Base-by-base conservation (phyloP, 352 stramenopile genomes). In the Globisporangium yorkense region DNA sequence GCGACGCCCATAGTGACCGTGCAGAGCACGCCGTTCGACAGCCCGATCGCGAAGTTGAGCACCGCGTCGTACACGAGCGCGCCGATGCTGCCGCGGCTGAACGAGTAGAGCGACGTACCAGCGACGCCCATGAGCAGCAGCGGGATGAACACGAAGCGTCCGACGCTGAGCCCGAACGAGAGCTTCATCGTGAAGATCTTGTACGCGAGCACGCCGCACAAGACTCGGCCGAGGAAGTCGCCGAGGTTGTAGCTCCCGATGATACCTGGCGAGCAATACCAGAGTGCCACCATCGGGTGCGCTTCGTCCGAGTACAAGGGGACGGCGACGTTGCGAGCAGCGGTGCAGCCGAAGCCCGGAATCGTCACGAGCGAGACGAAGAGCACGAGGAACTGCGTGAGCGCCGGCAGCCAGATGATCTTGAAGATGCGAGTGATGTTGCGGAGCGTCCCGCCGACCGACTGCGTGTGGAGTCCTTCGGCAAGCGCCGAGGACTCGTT, bases 171-270 rank as follows among this genome's bases (percentile, higher is more conserved):
- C 20, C 58, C 39, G 2, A 86, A 62, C 27, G 66, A 80, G 18
- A 68, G 65, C 45, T 79, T 66, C 61, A 79, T 77, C 27, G 64
- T 83, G 44, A 87, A 81, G 31, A 81, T 47, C 50, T 79, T 83
- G 66, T 80, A 86, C 24, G 79, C 69, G 10, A 68, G 62, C 31
- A 71, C 75, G 7, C 66, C 66, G 41, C 61, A 84, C 41, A 85
- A 47, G 24, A 87, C 54, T 40, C 77, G 73, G 5, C 73, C 80
- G 48, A 87, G 65, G 54, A 81, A 82, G 58, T 87, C 77, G 8
- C 77, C 77, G 66, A 77, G 84, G 75, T 84, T 84, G 72, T 82
- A 87, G 27, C 51, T 63, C 6, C 67, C 79, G 13, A 87, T 74
- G 31, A 87, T 77, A 16, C 76, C 79, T 0, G 79, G 74, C 6